Evolutionary conservation across 371 early-diverging fungal species (phyloP).

Genomic region (Mucor circinelloides): DNA sequence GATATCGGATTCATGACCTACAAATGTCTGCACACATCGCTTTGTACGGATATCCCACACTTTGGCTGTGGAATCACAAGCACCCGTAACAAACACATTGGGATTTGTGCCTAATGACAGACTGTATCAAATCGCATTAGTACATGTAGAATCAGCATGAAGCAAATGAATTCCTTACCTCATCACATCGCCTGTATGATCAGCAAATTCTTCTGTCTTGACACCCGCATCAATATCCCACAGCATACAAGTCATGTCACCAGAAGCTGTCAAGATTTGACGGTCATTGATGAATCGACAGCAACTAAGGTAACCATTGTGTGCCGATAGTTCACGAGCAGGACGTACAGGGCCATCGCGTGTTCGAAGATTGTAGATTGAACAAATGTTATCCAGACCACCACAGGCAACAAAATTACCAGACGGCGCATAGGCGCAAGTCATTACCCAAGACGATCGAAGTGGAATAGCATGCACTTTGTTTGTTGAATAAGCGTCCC

Average conservation of each 20-base stretch:
- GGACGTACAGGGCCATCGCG: slow-evolving; percentile 90
- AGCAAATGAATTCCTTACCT: slow-evolving; percentile 59
- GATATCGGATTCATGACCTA: slow-evolving; percentile 97
- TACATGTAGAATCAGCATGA: neutral
- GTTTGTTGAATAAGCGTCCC: slow-evolving; percentile 98
- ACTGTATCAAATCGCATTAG: slow-evolving; percentile 23
- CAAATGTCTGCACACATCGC: slow-evolving; percentile 96
- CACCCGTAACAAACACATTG: slow-evolving; percentile 96
- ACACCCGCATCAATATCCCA: slow-evolving; percentile 98
- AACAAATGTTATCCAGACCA: slow-evolving; percentile 97
- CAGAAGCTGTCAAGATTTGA: slow-evolving; percentile 92
- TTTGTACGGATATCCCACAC: slow-evolving; percentile 98
- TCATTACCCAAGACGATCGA: slow-evolving; percentile 99
- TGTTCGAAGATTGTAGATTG: slow-evolving; percentile 94
- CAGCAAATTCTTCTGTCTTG: slow-evolving; percentile 92
- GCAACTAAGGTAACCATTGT: slow-evolving; percentile 97
- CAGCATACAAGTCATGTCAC: slow-evolving; percentile 98
- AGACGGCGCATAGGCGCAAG: slow-evolving; percentile 98
- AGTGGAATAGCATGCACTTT: slow-evolving; percentile 97
- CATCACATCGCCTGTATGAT: slow-evolving; percentile 99
- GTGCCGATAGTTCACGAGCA: slow-evolving; percentile 91
- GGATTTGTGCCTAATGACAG: slow-evolving; percentile 80
- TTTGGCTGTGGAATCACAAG: slow-evolving; percentile 97
- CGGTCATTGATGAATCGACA: slow-evolving; percentile 94
- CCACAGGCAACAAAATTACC: slow-evolving; percentile 98